These are phyloP conservation scores for Naganishia antarctica DNA, from an alignment of 768 basidiomycete genomes.

Conservation along the genomic window DNA sequence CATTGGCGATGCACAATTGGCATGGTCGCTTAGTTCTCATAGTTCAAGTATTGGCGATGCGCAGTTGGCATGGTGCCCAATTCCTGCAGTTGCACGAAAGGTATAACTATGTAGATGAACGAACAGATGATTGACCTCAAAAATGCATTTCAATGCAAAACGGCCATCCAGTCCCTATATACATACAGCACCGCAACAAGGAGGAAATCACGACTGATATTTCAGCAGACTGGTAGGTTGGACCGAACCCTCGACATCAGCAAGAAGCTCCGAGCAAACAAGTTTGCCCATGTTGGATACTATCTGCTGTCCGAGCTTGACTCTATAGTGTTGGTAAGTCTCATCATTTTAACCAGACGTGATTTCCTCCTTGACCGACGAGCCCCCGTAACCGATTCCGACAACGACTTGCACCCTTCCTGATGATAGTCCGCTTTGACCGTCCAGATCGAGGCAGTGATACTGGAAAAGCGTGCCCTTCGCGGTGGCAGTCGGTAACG, in stretches of 20 bases:
- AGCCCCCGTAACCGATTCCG: neutral
- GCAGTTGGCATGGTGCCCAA: no score
- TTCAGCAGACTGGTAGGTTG: constrained; percentile 27
- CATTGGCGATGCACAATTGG: no score
- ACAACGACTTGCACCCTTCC: no score
- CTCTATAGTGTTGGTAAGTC: constrained; percentile 32
- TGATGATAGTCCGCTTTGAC: no score
- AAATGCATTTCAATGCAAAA: no score
- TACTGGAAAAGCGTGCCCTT: neutral
- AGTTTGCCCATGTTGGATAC: constrained; percentile 17
- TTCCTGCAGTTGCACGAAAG: no score
- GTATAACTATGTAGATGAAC: no score
- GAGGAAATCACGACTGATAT: constrained; percentile 12
- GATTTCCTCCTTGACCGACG: neutral
- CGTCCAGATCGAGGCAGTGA: no score
- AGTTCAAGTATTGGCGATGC: no score
- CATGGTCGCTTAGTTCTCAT: no score
- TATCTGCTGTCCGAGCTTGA: constrained; percentile 29
- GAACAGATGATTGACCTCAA: no score
- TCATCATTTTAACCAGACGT: constrained; percentile 28
- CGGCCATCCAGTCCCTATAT: no score
- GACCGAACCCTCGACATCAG: constrained; percentile 30
- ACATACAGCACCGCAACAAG: constrained; percentile 3
- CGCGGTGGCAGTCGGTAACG: neutral
- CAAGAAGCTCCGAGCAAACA: constrained; percentile 24